Conservation (phyloP, 305 asterid genomes). For the Fraxinus sp. region DNA sequence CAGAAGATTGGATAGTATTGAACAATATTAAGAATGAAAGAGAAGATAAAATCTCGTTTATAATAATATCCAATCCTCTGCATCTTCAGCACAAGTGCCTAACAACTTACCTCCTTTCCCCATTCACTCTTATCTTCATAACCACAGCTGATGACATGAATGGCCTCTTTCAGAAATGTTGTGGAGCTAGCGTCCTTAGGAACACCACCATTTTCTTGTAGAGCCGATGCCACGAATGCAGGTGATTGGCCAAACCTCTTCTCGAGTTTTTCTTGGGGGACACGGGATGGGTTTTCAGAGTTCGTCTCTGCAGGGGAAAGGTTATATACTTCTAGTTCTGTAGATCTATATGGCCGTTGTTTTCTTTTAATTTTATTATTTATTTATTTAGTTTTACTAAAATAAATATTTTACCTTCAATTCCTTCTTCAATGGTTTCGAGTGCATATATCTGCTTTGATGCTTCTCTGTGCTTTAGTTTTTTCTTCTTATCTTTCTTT, state of each 20-base stretch:
- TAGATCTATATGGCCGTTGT: not conserved
- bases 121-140: constrained; percentile 93
- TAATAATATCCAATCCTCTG: not conserved
- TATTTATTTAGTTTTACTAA: not conserved
- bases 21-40: not conserved
- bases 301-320: constrained; percentile 38
- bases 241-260: constrained; percentile 85
- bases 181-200: constrained; percentile 40
- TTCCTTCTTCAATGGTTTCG: constrained; percentile 77
- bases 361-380: not conserved
- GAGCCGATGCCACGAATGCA: constrained; percentile 67
- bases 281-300: constrained; percentile 29
- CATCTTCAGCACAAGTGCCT: not conserved
- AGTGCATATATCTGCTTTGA: constrained; percentile 90
- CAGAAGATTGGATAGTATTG: not conserved
- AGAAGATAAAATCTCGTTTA: not conserved
- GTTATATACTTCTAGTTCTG: not conserved
- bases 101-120: constrained; percentile 76
- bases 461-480: constrained; percentile 67
- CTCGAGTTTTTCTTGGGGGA: constrained; percentile 66
- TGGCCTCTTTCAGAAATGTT: constrained; percentile 61
- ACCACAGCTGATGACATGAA: constrained; percentile 94
- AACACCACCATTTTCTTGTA: constrained; percentile 60
- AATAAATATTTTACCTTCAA: constrained; percentile 41
- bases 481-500: constrained; percentile 53